Evolutionary conservation across 2,329 filamentous ascomycete genomes (phyloP).

Genomic region (Lachnellula suecica): DNA sequence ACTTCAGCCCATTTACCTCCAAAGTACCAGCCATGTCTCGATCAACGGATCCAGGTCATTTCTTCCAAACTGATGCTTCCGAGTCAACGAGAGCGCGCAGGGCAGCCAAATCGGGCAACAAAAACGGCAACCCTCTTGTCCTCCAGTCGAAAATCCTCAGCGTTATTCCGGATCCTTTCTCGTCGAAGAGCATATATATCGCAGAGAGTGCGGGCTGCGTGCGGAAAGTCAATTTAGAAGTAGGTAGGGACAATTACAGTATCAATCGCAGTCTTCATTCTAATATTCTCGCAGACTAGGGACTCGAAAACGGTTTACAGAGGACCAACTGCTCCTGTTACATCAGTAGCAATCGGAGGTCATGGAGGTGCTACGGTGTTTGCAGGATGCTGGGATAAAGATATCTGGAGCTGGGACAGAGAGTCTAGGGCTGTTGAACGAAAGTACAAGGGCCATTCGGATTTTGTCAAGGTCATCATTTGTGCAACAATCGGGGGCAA

Average conservation of each 20-base stretch:
- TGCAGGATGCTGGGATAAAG: slow-evolving; percentile 93
- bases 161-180: slow-evolving; percentile 64
- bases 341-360: slow-evolving; percentile 68
- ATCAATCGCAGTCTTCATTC: neutral
- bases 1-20: neutral
- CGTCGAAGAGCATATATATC: slow-evolving; percentile 64
- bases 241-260: slow-evolving; percentile 46
- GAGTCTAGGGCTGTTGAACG: slow-evolving; percentile 52
- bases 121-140: slow-evolving; percentile 75
- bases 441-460: slow-evolving; percentile 73
- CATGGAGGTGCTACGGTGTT: slow-evolving; percentile 62
- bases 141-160: slow-evolving; percentile 86
- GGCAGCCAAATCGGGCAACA: slow-evolving; percentile 71
- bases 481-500: slow-evolving; percentile 59
- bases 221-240: slow-evolving; percentile 72
- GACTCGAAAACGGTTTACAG: slow-evolving; percentile 55
- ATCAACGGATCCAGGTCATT: slow-evolving; percentile 74
- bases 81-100: slow-evolving; percentile 51
- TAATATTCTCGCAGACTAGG: slow-evolving; percentile 36
- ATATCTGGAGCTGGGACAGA: slow-evolving; percentile 81
- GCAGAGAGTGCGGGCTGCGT: slow-evolving; percentile 86
- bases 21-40: slow-evolving; percentile 54
- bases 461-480: slow-evolving; percentile 86
- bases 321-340: slow-evolving; percentile 78
- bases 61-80: slow-evolving; percentile 78